Percentiles rank a stretch among this genome's conserved stretches.
phyloP scores from a whole-genome alignment of 495 filamentous ascomycete genomes.

The Penicillium steckii region DNA sequence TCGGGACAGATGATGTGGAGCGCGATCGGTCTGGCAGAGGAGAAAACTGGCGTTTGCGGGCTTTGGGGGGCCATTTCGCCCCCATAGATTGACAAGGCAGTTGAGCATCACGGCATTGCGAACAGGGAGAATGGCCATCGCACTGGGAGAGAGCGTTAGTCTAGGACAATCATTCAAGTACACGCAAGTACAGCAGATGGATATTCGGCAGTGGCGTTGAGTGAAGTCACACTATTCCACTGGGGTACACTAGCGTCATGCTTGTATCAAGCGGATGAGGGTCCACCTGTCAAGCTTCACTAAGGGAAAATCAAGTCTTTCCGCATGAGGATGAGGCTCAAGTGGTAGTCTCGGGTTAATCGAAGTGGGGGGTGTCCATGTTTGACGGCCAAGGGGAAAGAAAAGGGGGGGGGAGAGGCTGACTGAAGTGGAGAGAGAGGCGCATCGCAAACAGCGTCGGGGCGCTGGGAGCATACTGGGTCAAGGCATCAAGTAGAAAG shows the following conservation, averaged over 20 bases:
- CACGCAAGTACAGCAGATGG: neutral
- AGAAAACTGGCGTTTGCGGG: constrained; percentile 19
- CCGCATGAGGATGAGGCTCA: neutral
- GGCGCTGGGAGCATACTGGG: constrained; percentile 41
- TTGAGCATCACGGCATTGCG: constrained; percentile 26
- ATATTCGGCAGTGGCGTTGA: neutral
- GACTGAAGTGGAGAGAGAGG: constrained; percentile 3
- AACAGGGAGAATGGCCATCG: constrained; percentile 29
- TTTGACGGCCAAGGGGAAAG: too few species aligned
- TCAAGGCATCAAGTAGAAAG: constrained; percentile 16
- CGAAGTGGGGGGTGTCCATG: too few species aligned
- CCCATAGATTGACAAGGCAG: constrained; percentile 21
- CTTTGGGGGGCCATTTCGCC: neutral
- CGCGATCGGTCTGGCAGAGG: constrained; percentile 23
- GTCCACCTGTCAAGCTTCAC: neutral
- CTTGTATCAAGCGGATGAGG: too few species aligned
- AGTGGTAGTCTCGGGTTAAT: neutral
- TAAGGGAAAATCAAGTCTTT: too few species aligned
- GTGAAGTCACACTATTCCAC: too few species aligned
- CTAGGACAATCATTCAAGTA: too few species aligned
- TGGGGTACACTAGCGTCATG: too few species aligned
- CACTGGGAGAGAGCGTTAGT: constrained; percentile 18
- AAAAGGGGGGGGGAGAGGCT: neutral
- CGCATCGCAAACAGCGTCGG: constrained; percentile 39
- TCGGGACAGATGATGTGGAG: constrained; percentile 4